These are phyloP conservation scores for Diaporthe sp. DNA, from an alignment of 2,329 filamentous ascomycete species.

Conservation along the genomic window DNA sequence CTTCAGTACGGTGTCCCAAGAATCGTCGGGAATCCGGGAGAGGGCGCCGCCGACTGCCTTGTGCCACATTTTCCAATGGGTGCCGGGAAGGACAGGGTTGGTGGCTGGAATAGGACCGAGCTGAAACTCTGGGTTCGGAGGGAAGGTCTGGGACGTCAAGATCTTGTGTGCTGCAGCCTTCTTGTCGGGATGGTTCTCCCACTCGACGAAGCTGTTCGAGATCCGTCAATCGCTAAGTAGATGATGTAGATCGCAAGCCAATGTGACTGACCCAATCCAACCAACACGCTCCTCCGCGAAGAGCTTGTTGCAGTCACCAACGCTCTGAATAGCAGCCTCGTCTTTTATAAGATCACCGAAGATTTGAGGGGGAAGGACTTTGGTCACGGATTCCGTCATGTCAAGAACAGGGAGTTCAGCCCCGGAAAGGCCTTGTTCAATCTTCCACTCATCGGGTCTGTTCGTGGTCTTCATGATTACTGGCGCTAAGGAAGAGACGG, in stretches of 20 bases:
- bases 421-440: conserved; percentile 15
- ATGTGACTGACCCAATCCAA: background rate
- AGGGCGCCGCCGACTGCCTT: conserved; percentile 16
- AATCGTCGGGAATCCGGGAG: background rate
- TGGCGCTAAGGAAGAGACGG: background rate
- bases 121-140: conserved; percentile 2
- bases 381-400: conserved; percentile 7
- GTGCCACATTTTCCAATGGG: conserved; percentile 14
- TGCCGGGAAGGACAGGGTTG: conserved; percentile 16
- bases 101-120: conserved; percentile 11
- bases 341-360: conserved; percentile 5
- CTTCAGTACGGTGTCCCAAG: background rate
- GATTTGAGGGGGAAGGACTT: background rate
- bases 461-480: conserved; percentile 12
- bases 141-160: conserved; percentile 9
- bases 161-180: conserved; percentile 9
- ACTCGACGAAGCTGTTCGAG: conserved; percentile 2
- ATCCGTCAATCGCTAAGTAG: background rate
- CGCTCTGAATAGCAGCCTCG: background rate
- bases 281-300: conserved; percentile 11
- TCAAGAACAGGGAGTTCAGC: conserved; percentile 12
- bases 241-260: background rate
- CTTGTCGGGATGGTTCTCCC: conserved; percentile 7
- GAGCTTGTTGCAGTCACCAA: conserved; percentile 2
- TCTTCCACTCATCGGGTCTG: conserved; percentile 14